These are phyloP conservation scores for Senna siamea DNA, from an alignment of 306 rosid species.

Conservation along the genomic window DNA sequence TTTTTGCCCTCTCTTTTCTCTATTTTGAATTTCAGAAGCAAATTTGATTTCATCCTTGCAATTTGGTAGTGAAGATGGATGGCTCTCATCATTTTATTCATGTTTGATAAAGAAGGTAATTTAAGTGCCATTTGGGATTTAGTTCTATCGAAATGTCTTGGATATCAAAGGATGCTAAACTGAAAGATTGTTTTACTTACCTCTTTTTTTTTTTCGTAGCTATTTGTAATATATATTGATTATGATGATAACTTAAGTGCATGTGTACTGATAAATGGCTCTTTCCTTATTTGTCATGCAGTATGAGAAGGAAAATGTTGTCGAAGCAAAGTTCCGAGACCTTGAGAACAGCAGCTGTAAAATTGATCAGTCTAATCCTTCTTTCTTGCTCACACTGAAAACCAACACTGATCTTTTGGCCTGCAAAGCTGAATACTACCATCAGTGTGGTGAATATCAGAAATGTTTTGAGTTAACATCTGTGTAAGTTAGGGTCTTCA, in stretches of 20 bases:
- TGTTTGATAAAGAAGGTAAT: slow-evolving; percentile 90
- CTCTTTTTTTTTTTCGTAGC: not conserved
- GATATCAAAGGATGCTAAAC: slow-evolving; percentile 1
- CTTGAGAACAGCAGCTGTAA: slow-evolving; percentile 77
- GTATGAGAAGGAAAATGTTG: slow-evolving; percentile 85
- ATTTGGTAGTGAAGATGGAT: slow-evolving; percentile 87
- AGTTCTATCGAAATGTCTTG: slow-evolving; percentile 25
- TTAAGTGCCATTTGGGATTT: slow-evolving; percentile 30
- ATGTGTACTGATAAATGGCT: slow-evolving; percentile 27
- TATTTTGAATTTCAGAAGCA: slow-evolving; percentile 64
- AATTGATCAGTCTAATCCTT: slow-evolving; percentile 63
- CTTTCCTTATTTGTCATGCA: slow-evolving; percentile 44
- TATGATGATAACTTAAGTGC: slow-evolving; percentile 7
- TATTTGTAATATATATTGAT: not conserved
- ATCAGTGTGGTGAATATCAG: slow-evolving; percentile 95
- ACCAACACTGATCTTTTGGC: slow-evolving; percentile 86
- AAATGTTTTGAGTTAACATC: slow-evolving; percentile 93
- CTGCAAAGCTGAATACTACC: slow-evolving; percentile 98
- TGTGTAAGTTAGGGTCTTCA: slow-evolving; percentile 66
- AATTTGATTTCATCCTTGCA: slow-evolving; percentile 82
- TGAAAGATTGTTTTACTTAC: slow-evolving; percentile 5
- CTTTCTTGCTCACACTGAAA: slow-evolving; percentile 69
- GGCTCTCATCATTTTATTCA: slow-evolving; percentile 92
- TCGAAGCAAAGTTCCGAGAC: slow-evolving; percentile 83
- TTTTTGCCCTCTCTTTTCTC: slow-evolving; percentile 25